Base-by-base conservation (phyloP, 2,329 filamentous ascomycete genomes). In the Aspergillus sp. region DNA sequence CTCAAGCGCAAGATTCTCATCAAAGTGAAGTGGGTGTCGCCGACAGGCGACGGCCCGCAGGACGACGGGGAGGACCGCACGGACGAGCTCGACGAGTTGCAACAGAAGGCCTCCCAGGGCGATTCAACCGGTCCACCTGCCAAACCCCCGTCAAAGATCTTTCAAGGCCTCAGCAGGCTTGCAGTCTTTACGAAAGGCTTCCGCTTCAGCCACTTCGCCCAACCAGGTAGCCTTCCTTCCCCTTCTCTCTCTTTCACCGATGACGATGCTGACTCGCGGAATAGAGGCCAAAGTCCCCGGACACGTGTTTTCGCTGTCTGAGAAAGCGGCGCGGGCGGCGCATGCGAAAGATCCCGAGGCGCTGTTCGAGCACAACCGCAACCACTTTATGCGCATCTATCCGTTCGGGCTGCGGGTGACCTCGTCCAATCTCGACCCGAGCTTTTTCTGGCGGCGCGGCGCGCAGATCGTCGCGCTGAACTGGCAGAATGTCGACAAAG, bases 401-500 rank as follows among this genome's bases (percentile, higher is more conserved):
- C 93, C 92, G 0, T 90, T 88, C 33, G 90, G 89, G 1, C 79
- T 91, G 52, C 84, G 92, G 6, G 85, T 96, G 48, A 81, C 83
- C 54, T 95, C 90, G 0, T 94, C 89, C 1, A 97, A 96, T 66
- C 78, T 95, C 11, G 90, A 96, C 60, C 91, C 93, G 4, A 82
- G 85, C 1, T 80, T 87, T 3, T 94, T 92, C 71, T 96, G 92
- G 92, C 82, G 90, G 30, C 86, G 89, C 58, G 92, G 92, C 13
- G 87, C 95, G 3, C 92, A 96, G 71, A 87, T 96, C 61, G 90
- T 95, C 1, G 92, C 92, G 0, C 77, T 97, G 55, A 96, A 96
- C 73, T 97, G 92, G 90, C 92, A 97, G 71, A 87, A 86, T 55
- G 86, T 88, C 70, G 91, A 96, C 64, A 87, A 90, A 61, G 91